Percentiles rank a stretch among this genome's conserved stretches.
phyloP scores from a whole-genome alignment of 768 basidiomycete species.

The Ramaria rubella region DNA sequence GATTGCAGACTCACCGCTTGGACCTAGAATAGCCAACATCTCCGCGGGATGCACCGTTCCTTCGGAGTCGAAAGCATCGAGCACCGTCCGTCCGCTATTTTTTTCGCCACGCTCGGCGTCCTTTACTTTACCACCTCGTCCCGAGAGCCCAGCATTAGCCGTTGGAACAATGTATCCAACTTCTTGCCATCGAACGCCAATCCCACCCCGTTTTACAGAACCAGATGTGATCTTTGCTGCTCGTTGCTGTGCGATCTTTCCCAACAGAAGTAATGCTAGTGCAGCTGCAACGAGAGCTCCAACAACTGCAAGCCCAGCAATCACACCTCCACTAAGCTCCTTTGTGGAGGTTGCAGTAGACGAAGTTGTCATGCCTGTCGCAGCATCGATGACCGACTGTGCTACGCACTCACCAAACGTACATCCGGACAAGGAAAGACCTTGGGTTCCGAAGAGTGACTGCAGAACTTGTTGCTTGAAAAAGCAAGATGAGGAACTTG shows the following conservation, averaged over 20 bases:
- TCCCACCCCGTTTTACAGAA: constrained; percentile 38
- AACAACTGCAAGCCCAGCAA: constrained; percentile 84
- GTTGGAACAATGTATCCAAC: constrained; percentile 57
- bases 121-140: background rate
- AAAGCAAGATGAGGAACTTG: constrained; percentile 51
- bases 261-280: constrained; percentile 54
- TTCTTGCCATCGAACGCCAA: constrained; percentile 60
- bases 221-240: constrained; percentile 41
- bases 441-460: constrained; percentile 61
- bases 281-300: constrained; percentile 56
- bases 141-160: background rate
- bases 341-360: constrained; percentile 28
- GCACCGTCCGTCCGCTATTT: constrained; percentile 51
- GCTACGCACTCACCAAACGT: constrained; percentile 84
- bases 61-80: constrained; percentile 51
- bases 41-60: constrained; percentile 73
- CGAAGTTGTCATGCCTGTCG: constrained; percentile 21
- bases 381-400: constrained; percentile 67
- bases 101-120: constrained; percentile 11
- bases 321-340: constrained; percentile 71
- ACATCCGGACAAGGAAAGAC: constrained; percentile 70
- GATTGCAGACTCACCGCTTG: constrained; percentile 53
- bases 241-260: constrained; percentile 51
- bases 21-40: constrained; percentile 89
- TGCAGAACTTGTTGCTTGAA: constrained; percentile 73